phyloP scores from a whole-genome alignment of 371 early-diverging fungal species.

The Choanephora cucurbitarum region DNA sequence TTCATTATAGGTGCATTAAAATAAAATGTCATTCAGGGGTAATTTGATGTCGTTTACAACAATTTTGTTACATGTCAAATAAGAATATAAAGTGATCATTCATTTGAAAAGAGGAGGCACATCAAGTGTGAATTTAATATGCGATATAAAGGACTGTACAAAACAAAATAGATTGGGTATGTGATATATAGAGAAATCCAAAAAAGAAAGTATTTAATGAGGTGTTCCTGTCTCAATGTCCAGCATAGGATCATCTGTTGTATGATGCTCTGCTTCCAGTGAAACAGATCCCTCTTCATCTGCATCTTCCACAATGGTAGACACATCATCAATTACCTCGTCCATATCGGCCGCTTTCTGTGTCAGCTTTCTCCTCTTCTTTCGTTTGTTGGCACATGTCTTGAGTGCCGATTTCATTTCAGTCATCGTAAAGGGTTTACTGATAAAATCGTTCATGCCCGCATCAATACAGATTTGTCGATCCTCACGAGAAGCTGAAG shows the following conservation, averaged over 20 bases:
- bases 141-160: not conserved
- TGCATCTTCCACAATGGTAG: not conserved
- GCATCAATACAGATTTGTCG: constrained; percentile 64
- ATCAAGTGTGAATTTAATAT: too few species aligned
- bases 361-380: constrained; percentile 31
- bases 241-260: constrained; percentile 25
- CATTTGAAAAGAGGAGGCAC: too few species aligned
- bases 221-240: constrained; percentile 16
- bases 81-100: too few species aligned
- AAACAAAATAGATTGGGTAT: not conserved
- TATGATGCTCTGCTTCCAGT: not conserved
- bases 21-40: too few species aligned
- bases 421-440: constrained; percentile 58
- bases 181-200: too few species aligned
- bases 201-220: not conserved
- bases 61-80: too few species aligned
- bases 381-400: constrained; percentile 28
- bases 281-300: constrained; percentile 1
- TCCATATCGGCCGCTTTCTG: constrained; percentile 28
- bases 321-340: constrained; percentile 8
- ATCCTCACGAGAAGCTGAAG: constrained; percentile 60
- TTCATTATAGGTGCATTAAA: too few species aligned
- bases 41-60: too few species aligned
- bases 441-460: constrained; percentile 66
- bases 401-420: constrained; percentile 56